A percentile compares a stretch with the other conserved stretches of the same genome.
Conservation (phyloP, 768 basidiomycete species). For the Hemileccinum impolitum region DNA sequence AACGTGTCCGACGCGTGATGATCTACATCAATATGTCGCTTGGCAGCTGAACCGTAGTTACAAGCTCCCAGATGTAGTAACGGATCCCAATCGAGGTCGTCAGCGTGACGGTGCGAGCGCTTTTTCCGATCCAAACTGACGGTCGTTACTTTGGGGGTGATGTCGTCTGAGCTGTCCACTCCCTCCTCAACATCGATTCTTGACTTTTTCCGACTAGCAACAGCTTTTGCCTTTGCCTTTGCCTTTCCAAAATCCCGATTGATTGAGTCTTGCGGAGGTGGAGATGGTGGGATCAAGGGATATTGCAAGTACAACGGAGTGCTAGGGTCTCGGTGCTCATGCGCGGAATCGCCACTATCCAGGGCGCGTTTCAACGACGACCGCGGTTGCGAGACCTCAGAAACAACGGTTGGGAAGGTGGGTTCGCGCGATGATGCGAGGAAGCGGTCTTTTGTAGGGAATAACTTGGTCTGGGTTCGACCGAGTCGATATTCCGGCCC, state of each 20-base stretch:
- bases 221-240: constrained; percentile 38
- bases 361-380: constrained; percentile 45
- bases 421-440: constrained; percentile 1
- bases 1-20: constrained; percentile 39
- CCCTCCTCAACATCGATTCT: constrained; percentile 37
- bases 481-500: background rate
- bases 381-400: constrained; percentile 14
- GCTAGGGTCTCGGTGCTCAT: constrained; percentile 4
- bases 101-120: constrained; percentile 3
- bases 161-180: constrained; percentile 16
- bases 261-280: constrained; percentile 44
- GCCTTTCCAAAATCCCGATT: constrained; percentile 36
- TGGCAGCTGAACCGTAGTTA: constrained; percentile 19
- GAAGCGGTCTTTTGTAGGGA: constrained; percentile 9
- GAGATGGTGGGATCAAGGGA: constrained; percentile 62
- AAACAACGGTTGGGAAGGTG: background rate
- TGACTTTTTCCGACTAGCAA: constrained; percentile 46
- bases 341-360: constrained; percentile 28
- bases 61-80: constrained; percentile 23
- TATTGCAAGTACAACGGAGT: constrained; percentile 18
- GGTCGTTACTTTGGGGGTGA: constrained; percentile 21
- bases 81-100: constrained; percentile 30
- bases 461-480: constrained; percentile 8
- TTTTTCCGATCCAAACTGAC: constrained; percentile 14
- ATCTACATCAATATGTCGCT: constrained; percentile 21